phyloP scores from a whole-genome alignment of 257 asterid species.

The Fraxinus anomala region DNA sequence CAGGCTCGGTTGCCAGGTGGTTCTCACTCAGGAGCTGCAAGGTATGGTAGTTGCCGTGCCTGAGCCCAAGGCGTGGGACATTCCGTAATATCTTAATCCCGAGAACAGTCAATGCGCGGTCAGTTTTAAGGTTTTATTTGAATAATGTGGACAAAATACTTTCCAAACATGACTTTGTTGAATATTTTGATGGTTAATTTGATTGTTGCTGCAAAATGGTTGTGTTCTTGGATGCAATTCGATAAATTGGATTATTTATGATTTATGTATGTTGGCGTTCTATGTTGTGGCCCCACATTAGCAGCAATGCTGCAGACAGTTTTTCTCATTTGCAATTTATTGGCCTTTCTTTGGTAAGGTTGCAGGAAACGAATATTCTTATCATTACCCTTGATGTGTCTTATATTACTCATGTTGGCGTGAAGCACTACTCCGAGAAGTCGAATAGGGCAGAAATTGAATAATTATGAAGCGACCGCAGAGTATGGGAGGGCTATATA shows the following conservation, averaged over 20 bases:
- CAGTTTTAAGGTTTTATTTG: slow-evolving; percentile 25
- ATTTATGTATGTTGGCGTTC: background rate
- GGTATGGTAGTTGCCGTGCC: slow-evolving; percentile 54
- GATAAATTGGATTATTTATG: slow-evolving; percentile 9
- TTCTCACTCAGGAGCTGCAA: slow-evolving; percentile 47
- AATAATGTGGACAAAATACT: slow-evolving; percentile 36
- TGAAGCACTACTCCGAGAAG: background rate
- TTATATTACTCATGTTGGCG: background rate
- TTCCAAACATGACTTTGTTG: slow-evolving; percentile 25
- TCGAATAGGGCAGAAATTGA: slow-evolving; percentile 11
- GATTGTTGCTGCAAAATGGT: slow-evolving; percentile 24
- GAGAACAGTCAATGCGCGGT: background rate
- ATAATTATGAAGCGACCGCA: background rate
- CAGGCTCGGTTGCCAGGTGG: slow-evolving; percentile 52
- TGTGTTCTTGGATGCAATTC: slow-evolving; percentile 16
- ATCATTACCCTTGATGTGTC: background rate
- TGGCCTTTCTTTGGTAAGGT: slow-evolving; percentile 6
- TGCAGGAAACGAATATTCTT: background rate
- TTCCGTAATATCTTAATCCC: slow-evolving; percentile 28
- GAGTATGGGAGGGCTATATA: background rate
- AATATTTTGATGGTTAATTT: slow-evolving; percentile 7
- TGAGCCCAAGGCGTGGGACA: slow-evolving; percentile 57
- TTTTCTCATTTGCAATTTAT: background rate
- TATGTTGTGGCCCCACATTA: slow-evolving; percentile 10
- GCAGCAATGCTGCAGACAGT: slow-evolving; percentile 9